These are phyloP conservation scores for Aspergillus funiculosus DNA, from an alignment of 495 filamentous ascomycete species.

Conservation along the genomic window DNA sequence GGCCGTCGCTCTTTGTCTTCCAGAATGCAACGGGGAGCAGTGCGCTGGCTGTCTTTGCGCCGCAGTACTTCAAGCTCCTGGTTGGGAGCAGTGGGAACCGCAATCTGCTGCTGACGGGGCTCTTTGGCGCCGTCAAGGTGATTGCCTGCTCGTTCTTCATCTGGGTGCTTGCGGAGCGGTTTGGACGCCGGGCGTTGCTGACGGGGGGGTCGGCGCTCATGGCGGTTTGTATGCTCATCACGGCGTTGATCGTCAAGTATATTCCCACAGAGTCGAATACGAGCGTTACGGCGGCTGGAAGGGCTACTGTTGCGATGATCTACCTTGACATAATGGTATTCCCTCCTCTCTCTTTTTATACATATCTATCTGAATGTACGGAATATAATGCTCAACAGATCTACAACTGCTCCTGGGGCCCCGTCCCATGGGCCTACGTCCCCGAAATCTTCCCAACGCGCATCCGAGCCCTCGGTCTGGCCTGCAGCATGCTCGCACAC, in stretches of 20 bases:
- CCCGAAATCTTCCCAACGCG: constrained; percentile 47
- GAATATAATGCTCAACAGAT: not conserved
- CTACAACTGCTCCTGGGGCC: constrained; percentile 46
- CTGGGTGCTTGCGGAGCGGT: constrained; percentile 48
- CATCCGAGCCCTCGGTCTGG: constrained; percentile 43
- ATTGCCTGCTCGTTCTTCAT: constrained; percentile 40
- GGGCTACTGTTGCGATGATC: constrained; percentile 45
- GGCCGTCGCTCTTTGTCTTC: constrained; percentile 20
- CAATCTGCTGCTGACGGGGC: constrained; percentile 40
- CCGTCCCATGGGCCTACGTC: constrained; percentile 47
- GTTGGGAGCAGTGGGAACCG: constrained; percentile 38
- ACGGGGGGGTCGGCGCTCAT: constrained; percentile 46
- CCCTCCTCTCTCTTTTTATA: not conserved
- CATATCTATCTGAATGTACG: not conserved
- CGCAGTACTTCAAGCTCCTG: constrained; percentile 45
- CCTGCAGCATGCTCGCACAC: constrained; percentile 37
- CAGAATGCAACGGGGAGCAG: constrained; percentile 25
- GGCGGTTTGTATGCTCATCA: constrained; percentile 45
- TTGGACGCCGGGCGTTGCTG: constrained; percentile 51
- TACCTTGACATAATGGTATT: constrained; percentile 43
- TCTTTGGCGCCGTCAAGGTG: constrained; percentile 48
- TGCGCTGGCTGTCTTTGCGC: too few species aligned
- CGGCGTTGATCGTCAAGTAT: constrained; percentile 38
- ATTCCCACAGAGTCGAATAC: constrained; percentile 29
- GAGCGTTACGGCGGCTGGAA: constrained; percentile 32